Base-by-base conservation (phyloP, 2,329 filamentous ascomycete genomes). In the Alternaria solani region DNA sequence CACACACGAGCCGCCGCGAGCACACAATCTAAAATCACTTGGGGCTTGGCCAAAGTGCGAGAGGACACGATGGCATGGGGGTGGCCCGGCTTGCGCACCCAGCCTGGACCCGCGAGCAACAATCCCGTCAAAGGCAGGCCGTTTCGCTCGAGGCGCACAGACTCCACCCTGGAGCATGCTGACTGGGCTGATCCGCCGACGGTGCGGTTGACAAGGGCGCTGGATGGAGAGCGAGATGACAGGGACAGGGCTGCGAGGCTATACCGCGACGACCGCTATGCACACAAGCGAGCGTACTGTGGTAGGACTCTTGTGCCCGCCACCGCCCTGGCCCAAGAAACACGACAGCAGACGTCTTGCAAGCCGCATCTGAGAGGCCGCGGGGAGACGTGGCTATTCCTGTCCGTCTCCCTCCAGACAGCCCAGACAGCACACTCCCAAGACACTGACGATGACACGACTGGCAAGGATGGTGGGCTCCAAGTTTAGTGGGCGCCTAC, bases 1-100 rank as follows among this genome's bases (percentile, higher is more conserved):
- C 65, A 61, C 67, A 70, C 69, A 73, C 73, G 66, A 66, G 65
- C 68, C 72, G 70, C 69, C 69, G 69, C 72, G 72, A 67, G 67
- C 72, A 72, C 68, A 75, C 73, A 75, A 75, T 76, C 75, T 75
- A 75, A 72, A 73, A 63, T 73, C 71, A 65, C 67, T 71, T 74
- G 68, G 68, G 73, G 72, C 68, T 55, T 73, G 74, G 72, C 68
- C 67, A 59, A 64, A 68, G 66, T 56, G 64, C 64, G 67, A 67
- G 66, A 63, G 64, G 46, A 49, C 68, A 66, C 65, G 52, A 65
- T 64, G 63, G 66, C 68, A 68, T 65, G 63, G 69, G 70, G 67
- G 66, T 66, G 65, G 70, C 61, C 70, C 66, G 68, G 70, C 66
- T 53, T 65, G 70, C 65, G 58, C 70, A 61, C 59, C 63, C 63